Percentiles rank a stretch among this genome's conserved stretches.
phyloP scores from a whole-genome alignment of 1,284 basidiomycete genomes.

The Polyporus tsugae region DNA sequence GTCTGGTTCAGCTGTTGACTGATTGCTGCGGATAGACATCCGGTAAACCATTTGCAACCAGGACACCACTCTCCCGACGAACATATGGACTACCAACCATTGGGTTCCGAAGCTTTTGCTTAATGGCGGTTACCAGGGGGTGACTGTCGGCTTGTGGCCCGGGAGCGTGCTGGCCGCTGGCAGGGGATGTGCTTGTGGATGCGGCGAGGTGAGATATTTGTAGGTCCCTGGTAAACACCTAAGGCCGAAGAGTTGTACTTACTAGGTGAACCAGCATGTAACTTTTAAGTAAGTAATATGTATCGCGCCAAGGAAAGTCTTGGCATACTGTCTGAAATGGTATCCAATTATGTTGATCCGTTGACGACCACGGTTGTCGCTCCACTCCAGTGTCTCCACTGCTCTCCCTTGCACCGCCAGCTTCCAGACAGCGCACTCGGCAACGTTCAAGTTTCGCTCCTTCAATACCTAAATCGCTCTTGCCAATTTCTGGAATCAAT shows the following conservation, averaged over 20 bases:
- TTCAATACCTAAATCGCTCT: too few species aligned
- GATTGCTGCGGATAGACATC: neutral
- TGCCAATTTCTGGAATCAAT: too few species aligned
- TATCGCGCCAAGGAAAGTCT: neutral
- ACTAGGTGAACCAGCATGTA: too few species aligned
- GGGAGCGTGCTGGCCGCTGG: too few species aligned
- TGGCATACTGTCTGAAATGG: neutral
- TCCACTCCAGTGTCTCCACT: too few species aligned
- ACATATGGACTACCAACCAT: neutral
- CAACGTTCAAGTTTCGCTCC: neutral
- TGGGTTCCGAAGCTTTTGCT: neutral
- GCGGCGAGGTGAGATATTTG: neutral
- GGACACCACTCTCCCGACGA: neutral
- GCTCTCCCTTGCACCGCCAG: neutral
- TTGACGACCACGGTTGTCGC: slow-evolving; percentile 3
- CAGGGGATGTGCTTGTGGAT: neutral
- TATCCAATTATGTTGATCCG: neutral
- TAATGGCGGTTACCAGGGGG: too few species aligned
- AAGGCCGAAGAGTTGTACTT: too few species aligned
- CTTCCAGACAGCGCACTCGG: neutral
- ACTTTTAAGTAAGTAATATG: too few species aligned
- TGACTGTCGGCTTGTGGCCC: neutral
- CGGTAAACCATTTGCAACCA: neutral
- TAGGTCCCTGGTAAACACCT: neutral
- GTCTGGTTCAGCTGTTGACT: neutral